These are phyloP conservation scores for Kickxella alabastrina DNA, from an alignment of 192 early-diverging fungal genomes.

Conservation along the genomic window DNA sequence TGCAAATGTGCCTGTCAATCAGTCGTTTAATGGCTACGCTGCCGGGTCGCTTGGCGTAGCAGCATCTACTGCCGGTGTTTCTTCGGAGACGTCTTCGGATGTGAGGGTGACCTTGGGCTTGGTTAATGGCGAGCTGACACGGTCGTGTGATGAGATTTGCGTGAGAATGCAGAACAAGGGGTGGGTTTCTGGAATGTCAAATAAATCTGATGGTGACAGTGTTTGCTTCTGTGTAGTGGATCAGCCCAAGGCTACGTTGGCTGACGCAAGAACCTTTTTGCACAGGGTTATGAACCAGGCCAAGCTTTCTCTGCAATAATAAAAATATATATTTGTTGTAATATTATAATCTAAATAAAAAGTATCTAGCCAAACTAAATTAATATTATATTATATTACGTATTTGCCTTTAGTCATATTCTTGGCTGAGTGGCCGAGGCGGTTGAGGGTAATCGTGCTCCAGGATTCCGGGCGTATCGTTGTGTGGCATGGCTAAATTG, in stretches of 20 bases:
- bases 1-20: too few species aligned
- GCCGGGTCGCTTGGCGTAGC: too few species aligned
- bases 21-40: too few species aligned
- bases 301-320: not conserved
- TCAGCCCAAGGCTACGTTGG: conserved; percentile 46
- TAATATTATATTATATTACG: too few species aligned
- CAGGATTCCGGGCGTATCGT: too few species aligned
- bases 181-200: conserved; percentile 28
- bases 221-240: conserved; percentile 36
- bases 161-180: conserved; percentile 50
- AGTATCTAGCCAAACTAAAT: too few species aligned
- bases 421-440: too few species aligned
- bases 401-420: too few species aligned
- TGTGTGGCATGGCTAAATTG: too few species aligned
- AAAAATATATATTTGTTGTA: too few species aligned
- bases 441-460: too few species aligned
- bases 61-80: not conserved
- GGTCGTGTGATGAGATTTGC: conserved; percentile 15
- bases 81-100: conserved; percentile 12
- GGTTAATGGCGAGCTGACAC: conserved; percentile 15
- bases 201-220: not conserved
- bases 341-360: too few species aligned
- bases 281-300: conserved; percentile 4
- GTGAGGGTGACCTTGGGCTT: conserved; percentile 22
- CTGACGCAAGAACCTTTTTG: conserved; percentile 35